These are phyloP conservation scores for Pontederia crassipes DNA, from an alignment of 176 grass and related monocot genomes.

Conservation along the genomic window DNA sequence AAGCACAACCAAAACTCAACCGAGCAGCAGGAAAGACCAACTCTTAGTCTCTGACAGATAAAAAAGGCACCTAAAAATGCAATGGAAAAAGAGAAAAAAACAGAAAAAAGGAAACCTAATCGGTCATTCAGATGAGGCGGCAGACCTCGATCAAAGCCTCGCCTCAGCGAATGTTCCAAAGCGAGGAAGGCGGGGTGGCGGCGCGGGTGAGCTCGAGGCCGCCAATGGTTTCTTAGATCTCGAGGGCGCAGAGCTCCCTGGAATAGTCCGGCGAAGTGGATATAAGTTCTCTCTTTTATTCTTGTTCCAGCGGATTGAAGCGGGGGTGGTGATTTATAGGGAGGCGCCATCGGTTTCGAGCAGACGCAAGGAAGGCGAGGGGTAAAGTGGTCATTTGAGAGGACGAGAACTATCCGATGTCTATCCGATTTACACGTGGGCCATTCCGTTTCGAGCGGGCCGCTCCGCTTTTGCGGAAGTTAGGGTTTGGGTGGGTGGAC, in stretches of 20 bases:
- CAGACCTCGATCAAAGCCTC: constrained; percentile 3
- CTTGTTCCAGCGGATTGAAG: neutral
- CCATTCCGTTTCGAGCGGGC: neutral
- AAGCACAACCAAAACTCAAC: too few species aligned
- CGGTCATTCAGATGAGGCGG: too few species aligned
- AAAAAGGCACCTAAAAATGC: too few species aligned
- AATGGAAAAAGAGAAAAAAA: too few species aligned
- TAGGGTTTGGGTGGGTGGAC: too few species aligned
- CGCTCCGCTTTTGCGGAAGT: too few species aligned
- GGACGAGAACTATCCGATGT: neutral
- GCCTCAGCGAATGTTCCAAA: neutral
- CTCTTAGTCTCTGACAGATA: too few species aligned
- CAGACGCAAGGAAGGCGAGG: neutral
- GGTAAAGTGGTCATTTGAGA: neutral
- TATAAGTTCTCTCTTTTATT: neutral
- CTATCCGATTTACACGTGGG: neutral
- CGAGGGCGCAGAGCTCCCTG: neutral
- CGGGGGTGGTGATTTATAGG: neutral
- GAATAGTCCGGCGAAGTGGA: constrained; percentile 6
- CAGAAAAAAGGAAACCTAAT: too few species aligned
- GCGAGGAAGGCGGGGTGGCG: neutral
- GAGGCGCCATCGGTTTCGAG: neutral
- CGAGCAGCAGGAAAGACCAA: too few species aligned
- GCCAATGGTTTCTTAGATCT: neutral
- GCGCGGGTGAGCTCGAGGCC: neutral